phyloP scores from a whole-genome alignment of 2,329 filamentous ascomycete genomes.

The Talaromyces piceae region DNA sequence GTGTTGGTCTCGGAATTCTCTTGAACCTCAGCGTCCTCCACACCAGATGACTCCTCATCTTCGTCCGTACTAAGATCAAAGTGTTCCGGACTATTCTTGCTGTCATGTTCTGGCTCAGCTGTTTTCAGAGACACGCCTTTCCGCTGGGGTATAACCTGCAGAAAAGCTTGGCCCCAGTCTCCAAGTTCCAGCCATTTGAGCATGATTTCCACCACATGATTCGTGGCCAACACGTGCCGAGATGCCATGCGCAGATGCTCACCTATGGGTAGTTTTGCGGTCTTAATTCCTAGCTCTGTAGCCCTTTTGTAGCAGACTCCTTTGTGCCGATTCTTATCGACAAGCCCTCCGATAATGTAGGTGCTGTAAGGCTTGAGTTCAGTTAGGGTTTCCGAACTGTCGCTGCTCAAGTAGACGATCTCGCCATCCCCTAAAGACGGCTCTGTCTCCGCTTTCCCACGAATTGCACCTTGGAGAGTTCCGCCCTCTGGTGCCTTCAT shows the following conservation, averaged over 20 bases:
- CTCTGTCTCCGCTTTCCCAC: conserved; percentile 26
- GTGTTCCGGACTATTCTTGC: neutral
- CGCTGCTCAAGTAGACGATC: conserved; percentile 83
- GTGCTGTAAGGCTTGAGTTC: conserved; percentile 79
- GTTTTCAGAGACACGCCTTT: conserved; percentile 68
- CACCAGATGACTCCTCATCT: neutral
- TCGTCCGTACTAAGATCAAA: neutral
- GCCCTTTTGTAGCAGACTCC: conserved; percentile 84
- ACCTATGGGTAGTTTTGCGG: conserved; percentile 88
- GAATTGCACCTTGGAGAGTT: conserved; percentile 52
- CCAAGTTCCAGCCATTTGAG: conserved; percentile 81
- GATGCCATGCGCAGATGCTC: conserved; percentile 88
- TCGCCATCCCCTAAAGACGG: conserved; percentile 41
- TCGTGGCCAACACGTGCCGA: conserved; percentile 79
- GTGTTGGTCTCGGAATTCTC: too few relatives aligned
- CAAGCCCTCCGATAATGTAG: conserved; percentile 89
- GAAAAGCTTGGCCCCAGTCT: conserved; percentile 86
- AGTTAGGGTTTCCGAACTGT: conserved; percentile 78
- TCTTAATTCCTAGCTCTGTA: conserved; percentile 65
- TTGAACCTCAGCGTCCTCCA: neutral
- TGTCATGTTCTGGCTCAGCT: neutral
- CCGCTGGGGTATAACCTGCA: conserved; percentile 78
- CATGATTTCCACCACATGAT: conserved; percentile 97
- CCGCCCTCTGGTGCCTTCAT: conserved; percentile 58
- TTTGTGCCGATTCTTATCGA: conserved; percentile 95